Evolutionary conservation across 257 asterid genomes (phyloP).

Genomic region (Plantago elongata): DNA sequence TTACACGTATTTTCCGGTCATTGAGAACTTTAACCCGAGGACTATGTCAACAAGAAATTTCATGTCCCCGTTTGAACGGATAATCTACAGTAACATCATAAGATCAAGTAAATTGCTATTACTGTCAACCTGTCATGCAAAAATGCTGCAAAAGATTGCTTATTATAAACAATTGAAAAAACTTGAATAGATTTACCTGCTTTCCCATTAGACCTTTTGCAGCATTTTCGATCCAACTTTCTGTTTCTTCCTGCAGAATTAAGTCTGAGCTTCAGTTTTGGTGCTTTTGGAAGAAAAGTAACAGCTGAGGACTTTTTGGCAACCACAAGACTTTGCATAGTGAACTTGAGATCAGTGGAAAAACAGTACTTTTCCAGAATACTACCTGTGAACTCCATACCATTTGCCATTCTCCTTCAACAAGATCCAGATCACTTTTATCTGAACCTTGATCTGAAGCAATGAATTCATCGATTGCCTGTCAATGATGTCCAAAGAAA

Average conservation of each 20-base stretch:
- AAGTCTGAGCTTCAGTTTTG: slow-evolving; percentile 2
- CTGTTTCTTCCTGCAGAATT: slow-evolving; percentile 63
- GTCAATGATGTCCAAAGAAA: slow-evolving; percentile 14
- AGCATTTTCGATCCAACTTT: slow-evolving; percentile 97
- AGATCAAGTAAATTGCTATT: neutral
- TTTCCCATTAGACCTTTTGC: slow-evolving; percentile 87
- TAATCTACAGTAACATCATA: slow-evolving; percentile 37
- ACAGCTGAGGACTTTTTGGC: neutral
- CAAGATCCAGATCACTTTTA: slow-evolving; percentile 50
- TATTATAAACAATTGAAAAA: neutral
- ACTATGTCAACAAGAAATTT: slow-evolving; percentile 69
- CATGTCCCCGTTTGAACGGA: slow-evolving; percentile 57
- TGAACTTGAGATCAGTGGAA: neutral
- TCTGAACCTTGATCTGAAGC: slow-evolving; percentile 28
- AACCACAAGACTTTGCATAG: neutral
- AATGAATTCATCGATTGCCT: slow-evolving; percentile 69
- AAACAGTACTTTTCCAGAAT: slow-evolving; percentile 5
- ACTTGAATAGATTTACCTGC: slow-evolving; percentile 41
- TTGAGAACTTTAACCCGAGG: slow-evolving; percentile 72
- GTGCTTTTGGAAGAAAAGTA: neutral
- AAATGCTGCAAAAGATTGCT: neutral
- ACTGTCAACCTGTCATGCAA: neutral
- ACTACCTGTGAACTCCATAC: slow-evolving; percentile 93
- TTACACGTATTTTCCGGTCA: slow-evolving; percentile 80
- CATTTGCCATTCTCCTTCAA: slow-evolving; percentile 89